Conservation (phyloP, 1,139 yeast genomes). For the Nematodospora anomalae region DNA sequence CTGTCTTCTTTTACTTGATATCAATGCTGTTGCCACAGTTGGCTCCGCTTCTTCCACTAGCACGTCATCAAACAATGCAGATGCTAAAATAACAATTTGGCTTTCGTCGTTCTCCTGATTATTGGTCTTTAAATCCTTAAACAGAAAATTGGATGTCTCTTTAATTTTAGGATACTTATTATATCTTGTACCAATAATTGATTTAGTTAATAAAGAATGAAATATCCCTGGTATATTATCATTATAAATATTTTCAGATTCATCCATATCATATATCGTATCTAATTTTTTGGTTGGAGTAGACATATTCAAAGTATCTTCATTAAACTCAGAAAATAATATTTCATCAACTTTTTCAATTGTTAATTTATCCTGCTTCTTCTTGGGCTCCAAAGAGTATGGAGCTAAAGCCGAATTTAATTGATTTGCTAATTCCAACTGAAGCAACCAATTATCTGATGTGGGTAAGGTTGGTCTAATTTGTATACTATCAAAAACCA, state of each 20-base stretch:
- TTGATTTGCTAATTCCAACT: constrained; percentile 56
- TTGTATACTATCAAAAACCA: constrained; percentile 32
- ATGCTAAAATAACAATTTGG: constrained; percentile 14
- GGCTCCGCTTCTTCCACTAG: constrained; percentile 4
- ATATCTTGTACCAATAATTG: constrained; percentile 21
- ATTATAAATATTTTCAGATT: constrained; percentile 18
- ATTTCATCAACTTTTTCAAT: constrained; percentile 46
- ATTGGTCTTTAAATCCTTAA: constrained; percentile 9
- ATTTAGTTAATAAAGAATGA: constrained; percentile 21
- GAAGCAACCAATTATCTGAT: constrained; percentile 64
- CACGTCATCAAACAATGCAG: constrained; percentile 24
- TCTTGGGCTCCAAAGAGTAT: constrained; percentile 17
- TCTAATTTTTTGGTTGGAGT: constrained; percentile 22
- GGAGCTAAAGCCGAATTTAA: constrained; percentile 50
- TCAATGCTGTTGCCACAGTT: constrained; percentile 3
- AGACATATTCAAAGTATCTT: constrained; percentile 24
- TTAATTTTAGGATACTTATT: constrained; percentile 31
- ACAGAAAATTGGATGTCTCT: constrained; percentile 17
- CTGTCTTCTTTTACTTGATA: constrained; percentile 16
- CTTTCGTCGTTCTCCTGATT: constrained; percentile 11
- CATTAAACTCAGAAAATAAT: constrained; percentile 53
- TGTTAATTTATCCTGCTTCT: constrained; percentile 21
- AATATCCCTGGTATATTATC: constrained; percentile 23
- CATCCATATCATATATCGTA: constrained; percentile 17
- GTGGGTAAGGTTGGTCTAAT: constrained; percentile 43